Evolutionary conservation across 2,329 filamentous ascomycete genomes (phyloP).

Genomic region (Chaetomium sp.): DNA sequence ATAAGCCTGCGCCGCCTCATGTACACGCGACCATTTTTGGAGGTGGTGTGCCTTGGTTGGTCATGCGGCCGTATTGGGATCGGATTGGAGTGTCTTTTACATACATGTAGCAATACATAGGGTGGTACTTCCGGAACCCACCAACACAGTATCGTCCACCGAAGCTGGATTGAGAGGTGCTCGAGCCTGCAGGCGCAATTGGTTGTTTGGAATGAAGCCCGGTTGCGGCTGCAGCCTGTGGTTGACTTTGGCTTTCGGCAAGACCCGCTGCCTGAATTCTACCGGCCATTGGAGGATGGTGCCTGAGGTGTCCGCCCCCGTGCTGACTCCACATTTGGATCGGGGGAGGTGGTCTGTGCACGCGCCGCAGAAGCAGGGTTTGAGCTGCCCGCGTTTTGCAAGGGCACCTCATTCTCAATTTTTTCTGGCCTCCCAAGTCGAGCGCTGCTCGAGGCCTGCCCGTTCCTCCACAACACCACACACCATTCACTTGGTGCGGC

Average conservation of each 20-base stretch:
- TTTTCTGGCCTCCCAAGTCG: conserved; percentile 33
- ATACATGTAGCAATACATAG: neutral
- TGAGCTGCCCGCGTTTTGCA: conserved; percentile 32
- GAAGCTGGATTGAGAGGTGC: neutral
- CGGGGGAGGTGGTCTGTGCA: conserved; percentile 32
- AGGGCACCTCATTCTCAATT: conserved; percentile 25
- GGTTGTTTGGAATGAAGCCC: neutral
- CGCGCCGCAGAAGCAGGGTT: conserved; percentile 22
- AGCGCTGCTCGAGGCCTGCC: conserved; percentile 25
- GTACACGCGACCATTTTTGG: neutral
- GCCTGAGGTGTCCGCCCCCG: conserved; percentile 11
- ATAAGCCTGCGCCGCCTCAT: neutral
- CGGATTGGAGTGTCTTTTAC: neutral
- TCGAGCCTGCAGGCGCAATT: neutral
- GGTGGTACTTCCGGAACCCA: neutral
- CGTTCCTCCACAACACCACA: conserved; percentile 28
- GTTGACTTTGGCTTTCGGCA: conserved; percentile 11
- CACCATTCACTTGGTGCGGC: conserved; percentile 26
- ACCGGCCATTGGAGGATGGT: neutral
- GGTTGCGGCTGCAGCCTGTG: conserved; percentile 4
- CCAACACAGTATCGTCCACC: neutral
- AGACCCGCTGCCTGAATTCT: conserved; percentile 4
- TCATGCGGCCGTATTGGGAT: neutral
- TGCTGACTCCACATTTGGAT: conserved; percentile 22
- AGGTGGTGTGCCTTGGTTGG: conserved; percentile 7